Percentiles rank a stretch among this genome's conserved stretches.
Conservation (phyloP, 495 filamentous ascomycete species). For the Talaromyces trachyspermus region DNA sequence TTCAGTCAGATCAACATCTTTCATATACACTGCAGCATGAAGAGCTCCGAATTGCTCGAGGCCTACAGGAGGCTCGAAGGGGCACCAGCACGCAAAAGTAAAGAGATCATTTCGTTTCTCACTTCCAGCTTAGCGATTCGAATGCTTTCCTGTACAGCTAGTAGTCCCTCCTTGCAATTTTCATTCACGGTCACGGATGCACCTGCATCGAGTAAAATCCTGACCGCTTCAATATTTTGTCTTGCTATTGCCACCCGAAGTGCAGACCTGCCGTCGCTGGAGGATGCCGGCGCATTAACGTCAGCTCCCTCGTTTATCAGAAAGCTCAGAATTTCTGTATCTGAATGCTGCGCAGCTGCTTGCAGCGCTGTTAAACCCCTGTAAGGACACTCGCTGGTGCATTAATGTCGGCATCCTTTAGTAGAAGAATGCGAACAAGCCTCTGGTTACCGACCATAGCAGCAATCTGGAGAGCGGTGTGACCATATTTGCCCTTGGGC, state of each 20-base stretch:
- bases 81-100: slow-evolving; percentile 19
- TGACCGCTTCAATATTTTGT: slow-evolving; percentile 7
- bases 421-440: slow-evolving; percentile 20
- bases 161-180: neutral
- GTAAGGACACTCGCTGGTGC: neutral
- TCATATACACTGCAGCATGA: slow-evolving; percentile 10
- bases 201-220: slow-evolving; percentile 7
- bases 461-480: slow-evolving; percentile 28
- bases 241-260: slow-evolving; percentile 20
- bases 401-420: slow-evolving; percentile 22
- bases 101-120: slow-evolving; percentile 7
- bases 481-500: slow-evolving; percentile 22
- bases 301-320: slow-evolving; percentile 12
- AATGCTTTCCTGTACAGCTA: neutral
- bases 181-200: slow-evolving; percentile 7
- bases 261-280: neutral
- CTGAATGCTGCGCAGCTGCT: slow-evolving; percentile 8
- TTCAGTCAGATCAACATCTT: slow-evolving; percentile 9
- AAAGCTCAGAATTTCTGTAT: slow-evolving; percentile 3
- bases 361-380: slow-evolving; percentile 13
- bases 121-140: neutral
- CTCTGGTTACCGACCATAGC: slow-evolving; percentile 17
- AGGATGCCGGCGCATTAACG: slow-evolving; percentile 8
- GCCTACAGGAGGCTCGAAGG: slow-evolving; percentile 13
- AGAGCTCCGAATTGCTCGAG: slow-evolving; percentile 16